A percentile compares a stretch with the other conserved stretches of the same genome.
Conservation (phyloP, 2,329 filamentous ascomycete genomes). For the Parascedosporium putredinis region DNA sequence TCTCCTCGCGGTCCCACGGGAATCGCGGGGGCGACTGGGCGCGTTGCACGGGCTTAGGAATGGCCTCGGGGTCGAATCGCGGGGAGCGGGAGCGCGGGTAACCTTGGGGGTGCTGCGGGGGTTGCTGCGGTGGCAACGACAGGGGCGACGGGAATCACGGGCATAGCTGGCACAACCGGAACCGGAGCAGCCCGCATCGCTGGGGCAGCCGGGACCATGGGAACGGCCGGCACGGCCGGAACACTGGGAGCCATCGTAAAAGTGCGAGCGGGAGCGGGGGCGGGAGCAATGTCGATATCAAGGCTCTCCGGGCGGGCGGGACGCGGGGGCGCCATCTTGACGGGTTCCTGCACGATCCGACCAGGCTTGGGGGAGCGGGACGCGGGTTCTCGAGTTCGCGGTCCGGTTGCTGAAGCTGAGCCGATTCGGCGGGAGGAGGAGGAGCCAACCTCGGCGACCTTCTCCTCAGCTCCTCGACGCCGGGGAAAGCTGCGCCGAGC, state of each 20-base stretch:
- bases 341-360: background rate
- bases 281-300: background rate
- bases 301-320: conserved; percentile 5
- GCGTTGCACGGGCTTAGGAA: background rate
- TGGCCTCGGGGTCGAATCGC: background rate
- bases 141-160: background rate
- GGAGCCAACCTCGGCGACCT: conserved; percentile 36
- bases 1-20: background rate
- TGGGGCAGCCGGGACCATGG: background rate
- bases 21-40: background rate
- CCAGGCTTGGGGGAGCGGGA: conserved; percentile 1
- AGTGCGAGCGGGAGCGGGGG: too few species aligned
- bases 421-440: conserved; percentile 4
- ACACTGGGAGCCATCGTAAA: too few species aligned
- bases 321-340: background rate
- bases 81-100: background rate
- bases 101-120: background rate
- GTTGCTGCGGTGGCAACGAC: background rate
- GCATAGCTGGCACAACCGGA: background rate
- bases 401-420: background rate
- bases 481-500: conserved; percentile 41
- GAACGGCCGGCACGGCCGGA: background rate
- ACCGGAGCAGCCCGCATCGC: too few species aligned
- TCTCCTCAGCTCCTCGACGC: conserved; percentile 36
- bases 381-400: conserved; percentile 1